Evolutionary conservation across 306 rosid species (phyloP).

Genomic region (Ormosia emarginata): DNA sequence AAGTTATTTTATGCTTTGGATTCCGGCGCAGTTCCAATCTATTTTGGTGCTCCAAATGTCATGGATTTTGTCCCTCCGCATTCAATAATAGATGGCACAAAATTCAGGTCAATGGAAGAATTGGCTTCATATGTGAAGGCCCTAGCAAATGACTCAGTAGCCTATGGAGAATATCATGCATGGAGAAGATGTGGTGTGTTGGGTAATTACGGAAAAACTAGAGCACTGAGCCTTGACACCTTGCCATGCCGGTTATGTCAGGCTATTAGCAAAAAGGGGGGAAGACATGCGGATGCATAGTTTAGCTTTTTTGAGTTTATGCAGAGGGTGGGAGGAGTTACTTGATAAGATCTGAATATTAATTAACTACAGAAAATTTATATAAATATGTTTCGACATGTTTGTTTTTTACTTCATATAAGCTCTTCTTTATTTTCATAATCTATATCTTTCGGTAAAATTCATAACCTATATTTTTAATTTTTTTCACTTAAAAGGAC

Average conservation of each 20-base stretch:
- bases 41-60: slow-evolving; percentile 95
- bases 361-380: background rate
- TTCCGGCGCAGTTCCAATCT: slow-evolving; percentile 88
- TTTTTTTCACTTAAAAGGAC: too few relatives aligned
- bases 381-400: background rate
- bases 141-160: slow-evolving; percentile 75
- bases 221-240: slow-evolving; percentile 82
- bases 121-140: slow-evolving; percentile 74
- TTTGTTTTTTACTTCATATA: background rate
- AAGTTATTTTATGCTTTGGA: slow-evolving; percentile 87
- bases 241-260: slow-evolving; percentile 82
- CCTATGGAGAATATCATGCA: slow-evolving; percentile 93
- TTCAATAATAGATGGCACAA: slow-evolving; percentile 82
- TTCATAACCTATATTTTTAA: too few relatives aligned
- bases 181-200: slow-evolving; percentile 89
- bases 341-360: background rate
- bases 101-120: slow-evolving; percentile 70
- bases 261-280: slow-evolving; percentile 72
- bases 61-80: slow-evolving; percentile 92
- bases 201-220: slow-evolving; percentile 67
- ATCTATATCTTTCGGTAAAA: too few relatives aligned
- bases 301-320: too few relatives aligned
- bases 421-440: background rate
- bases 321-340: too few relatives aligned
- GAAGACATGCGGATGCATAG: slow-evolving; percentile 45